Conservation (phyloP, 2,329 filamentous ascomycete genomes). For the Sphaerulina vaccinii region DNA sequence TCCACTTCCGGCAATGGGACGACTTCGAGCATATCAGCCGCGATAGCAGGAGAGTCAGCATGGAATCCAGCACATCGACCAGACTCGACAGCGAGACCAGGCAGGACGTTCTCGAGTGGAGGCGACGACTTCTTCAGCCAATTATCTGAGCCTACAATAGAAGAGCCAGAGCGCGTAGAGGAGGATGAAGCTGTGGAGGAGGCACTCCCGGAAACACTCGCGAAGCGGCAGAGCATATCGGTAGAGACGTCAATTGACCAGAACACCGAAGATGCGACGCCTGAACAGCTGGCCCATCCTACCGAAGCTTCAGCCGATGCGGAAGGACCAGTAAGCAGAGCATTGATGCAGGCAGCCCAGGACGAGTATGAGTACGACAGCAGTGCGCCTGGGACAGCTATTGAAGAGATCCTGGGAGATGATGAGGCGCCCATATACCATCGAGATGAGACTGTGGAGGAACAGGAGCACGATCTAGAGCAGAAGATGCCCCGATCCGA, state of each 20-base stretch:
- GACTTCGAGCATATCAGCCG: slow-evolving; percentile 10
- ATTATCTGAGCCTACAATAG: slow-evolving; percentile 31
- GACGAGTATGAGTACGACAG: slow-evolving; percentile 20
- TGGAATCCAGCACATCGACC: slow-evolving; percentile 58
- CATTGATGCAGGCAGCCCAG: neutral
- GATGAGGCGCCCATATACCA: slow-evolving; percentile 29
- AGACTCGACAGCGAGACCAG: slow-evolving; percentile 20
- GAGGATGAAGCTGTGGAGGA: slow-evolving; percentile 8
- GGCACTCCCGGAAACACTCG: slow-evolving; percentile 6
- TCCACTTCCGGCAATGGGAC: slow-evolving; percentile 34
- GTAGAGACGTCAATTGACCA: slow-evolving; percentile 17
- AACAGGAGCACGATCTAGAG: slow-evolving; percentile 28
- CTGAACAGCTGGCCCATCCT: slow-evolving; percentile 15
- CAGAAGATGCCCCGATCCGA: slow-evolving; percentile 22
- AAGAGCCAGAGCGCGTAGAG: slow-evolving; percentile 19
- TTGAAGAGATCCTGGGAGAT: slow-evolving; percentile 20
- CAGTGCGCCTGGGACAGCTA: slow-evolving; percentile 8
- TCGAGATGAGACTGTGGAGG: slow-evolving; percentile 24
- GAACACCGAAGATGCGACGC: slow-evolving; percentile 1
- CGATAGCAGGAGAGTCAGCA: slow-evolving; percentile 24
- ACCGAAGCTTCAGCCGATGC: slow-evolving; percentile 18
- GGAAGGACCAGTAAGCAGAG: slow-evolving; percentile 15
- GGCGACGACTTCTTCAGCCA: slow-evolving; percentile 42
- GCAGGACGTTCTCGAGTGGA: slow-evolving; percentile 21
- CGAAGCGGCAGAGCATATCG: slow-evolving; percentile 20